These are phyloP conservation scores for Colletotrichum lindemuthianum DNA, from an alignment of 2,329 filamentous ascomycete genomes.

Conservation along the genomic window DNA sequence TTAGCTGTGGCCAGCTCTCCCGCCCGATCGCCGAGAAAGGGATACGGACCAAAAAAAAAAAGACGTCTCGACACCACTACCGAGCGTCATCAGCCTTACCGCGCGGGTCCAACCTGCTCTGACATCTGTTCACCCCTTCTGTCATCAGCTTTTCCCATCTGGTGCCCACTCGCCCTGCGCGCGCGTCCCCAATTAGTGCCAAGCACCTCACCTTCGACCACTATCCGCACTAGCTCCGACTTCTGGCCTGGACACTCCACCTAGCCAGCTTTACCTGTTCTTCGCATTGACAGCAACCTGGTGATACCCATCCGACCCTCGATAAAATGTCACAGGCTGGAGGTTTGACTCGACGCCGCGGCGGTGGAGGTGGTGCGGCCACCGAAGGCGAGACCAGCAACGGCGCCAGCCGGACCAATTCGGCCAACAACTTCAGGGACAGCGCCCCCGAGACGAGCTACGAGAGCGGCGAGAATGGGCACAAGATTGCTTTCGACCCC, in stretches of 20 bases:
- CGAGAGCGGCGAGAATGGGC: constrained; percentile 91
- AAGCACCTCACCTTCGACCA: constrained; percentile 25
- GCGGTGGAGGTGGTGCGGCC: constrained; percentile 69
- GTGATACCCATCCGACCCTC: constrained; percentile 23
- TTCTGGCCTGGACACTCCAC: constrained; percentile 10
- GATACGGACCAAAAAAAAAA: constrained; percentile 15
- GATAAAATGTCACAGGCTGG: constrained; percentile 35
- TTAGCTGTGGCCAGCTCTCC: constrained; percentile 26
- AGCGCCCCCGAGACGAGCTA: constrained; percentile 81
- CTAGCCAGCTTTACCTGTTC: constrained; percentile 17
- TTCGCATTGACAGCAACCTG: constrained; percentile 25
- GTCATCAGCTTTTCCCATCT: constrained; percentile 8
- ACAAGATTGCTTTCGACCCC: constrained; percentile 98
- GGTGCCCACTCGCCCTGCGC: constrained; percentile 2
- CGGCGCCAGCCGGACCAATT: constrained; percentile 67
- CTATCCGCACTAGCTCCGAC: constrained; percentile 21
- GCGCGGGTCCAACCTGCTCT: constrained; percentile 5
- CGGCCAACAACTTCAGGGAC: constrained; percentile 63
- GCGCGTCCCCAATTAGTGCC: constrained; percentile 21
- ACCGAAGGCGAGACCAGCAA: constrained; percentile 66
- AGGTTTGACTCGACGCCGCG: constrained; percentile 72
- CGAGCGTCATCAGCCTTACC: constrained; percentile 16
- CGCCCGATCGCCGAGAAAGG: constrained; percentile 34
- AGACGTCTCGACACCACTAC: constrained; percentile 31
- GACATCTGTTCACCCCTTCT: neutral